Base-by-base conservation (phyloP, 2,329 filamentous ascomycete genomes). In the Aspergillus glaucus region DNA sequence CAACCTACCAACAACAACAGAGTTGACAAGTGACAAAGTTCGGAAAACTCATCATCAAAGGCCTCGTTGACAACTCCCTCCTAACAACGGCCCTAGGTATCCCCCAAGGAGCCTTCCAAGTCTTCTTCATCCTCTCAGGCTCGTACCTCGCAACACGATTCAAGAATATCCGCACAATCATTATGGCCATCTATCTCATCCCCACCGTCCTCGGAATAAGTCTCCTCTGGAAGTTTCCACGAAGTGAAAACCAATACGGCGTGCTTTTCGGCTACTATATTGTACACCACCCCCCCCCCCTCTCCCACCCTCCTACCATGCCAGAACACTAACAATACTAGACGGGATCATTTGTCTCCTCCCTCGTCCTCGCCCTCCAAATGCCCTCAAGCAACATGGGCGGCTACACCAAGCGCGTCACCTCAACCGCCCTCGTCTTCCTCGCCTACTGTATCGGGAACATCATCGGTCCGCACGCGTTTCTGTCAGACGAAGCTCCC, bases 251-350 rank as follows among this genome's bases (percentile, higher is more conserved):
- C 53, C 65, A 73, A 51, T 65, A 72, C 24, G 78, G 77, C 1
- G 67, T 78, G 0, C 63, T 81, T 0, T 68, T 77, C 21, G 76
- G 74, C 0, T 79, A 79, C 55, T 81, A 80, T 53, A 74, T 80
- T 24, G 50, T 54, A 19, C 2, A 44, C 17, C 9, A 10, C 4
- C 9, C 44, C 3, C 10, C 9, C 26, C 5, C 4, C 26, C n/a
- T n/a, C n/a, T n/a, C n/a, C 7, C 8, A 3, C 9, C 1, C 10
- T n/a, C 10, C 12, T n/a, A 10, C 22, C 2, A 6, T 24, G 15
- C 3, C 28, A 45, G 37, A 4, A 12, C 9, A 37, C n/a, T 6
- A 4, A 10, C 14, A 39, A n/a, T 10, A 9, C 15, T 15, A 54
- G 52, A 57, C 59, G 68, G 76, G 59, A 0, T 62, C 70, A 0